Conservation (phyloP, 176 grass and related monocot genomes). For the Guadua angustifolia region DNA sequence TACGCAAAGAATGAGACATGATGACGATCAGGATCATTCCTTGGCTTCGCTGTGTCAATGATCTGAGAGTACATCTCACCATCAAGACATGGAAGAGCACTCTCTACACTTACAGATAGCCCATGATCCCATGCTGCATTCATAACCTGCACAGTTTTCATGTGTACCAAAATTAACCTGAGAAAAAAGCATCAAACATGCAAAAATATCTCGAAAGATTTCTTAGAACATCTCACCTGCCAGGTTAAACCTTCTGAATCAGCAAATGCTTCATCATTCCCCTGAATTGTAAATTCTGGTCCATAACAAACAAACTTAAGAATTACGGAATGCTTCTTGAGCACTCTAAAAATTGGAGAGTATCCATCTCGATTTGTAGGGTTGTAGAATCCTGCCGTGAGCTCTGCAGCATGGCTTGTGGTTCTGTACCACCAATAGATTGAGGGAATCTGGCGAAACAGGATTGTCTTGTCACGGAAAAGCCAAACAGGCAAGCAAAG, state of each 20-base stretch:
- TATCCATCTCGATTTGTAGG: conserved; percentile 88
- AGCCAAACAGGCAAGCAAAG: not conserved
- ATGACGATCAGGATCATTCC: conserved; percentile 74
- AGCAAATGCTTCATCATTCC: conserved; percentile 56
- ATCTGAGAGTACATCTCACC: conserved; percentile 61
- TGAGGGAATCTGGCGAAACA: conserved; percentile 73
- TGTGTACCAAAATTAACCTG: conserved; percentile 25
- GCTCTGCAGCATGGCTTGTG: conserved; percentile 83
- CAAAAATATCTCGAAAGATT: conserved; percentile 6
- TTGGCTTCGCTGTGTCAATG: conserved; percentile 68
- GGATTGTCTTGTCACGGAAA: conserved; percentile 16
- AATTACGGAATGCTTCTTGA: conserved; percentile 75
- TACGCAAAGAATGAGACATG: conserved; percentile 73
- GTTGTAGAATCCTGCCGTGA: conserved; percentile 93
- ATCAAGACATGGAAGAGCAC: conserved; percentile 62
- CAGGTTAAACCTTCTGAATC: conserved; percentile 77
- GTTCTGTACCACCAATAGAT: conserved; percentile 90
- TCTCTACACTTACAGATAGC: conserved; percentile 63
- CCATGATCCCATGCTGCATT: conserved; percentile 79
- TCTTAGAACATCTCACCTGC: conserved; percentile 63
- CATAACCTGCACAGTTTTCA: conserved; percentile 55
- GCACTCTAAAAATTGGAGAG: conserved; percentile 70
- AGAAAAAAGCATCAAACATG: not conserved
- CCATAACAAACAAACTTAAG: conserved; percentile 71
- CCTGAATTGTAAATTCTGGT: conserved; percentile 48